A percentile compares a stretch with the other conserved stretches of the same genome.
These are phyloP conservation scores for Carnegiea gigantea DNA, from an alignment of 179 eudicot species.

Conservation along the genomic window DNA sequence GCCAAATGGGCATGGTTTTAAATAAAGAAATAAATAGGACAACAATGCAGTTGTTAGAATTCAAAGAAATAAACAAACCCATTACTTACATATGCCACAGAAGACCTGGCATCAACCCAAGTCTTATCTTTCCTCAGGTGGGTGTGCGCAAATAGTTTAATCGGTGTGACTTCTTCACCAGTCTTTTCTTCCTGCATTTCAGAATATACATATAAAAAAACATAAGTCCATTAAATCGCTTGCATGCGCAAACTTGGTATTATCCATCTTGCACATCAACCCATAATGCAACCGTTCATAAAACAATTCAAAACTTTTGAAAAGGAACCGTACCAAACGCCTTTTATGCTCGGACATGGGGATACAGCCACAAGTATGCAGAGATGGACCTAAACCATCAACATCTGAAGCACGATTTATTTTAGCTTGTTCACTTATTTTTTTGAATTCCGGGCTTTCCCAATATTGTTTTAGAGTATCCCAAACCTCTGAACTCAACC, in stretches of 20 bases:
- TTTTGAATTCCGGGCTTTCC: conserved; percentile 3
- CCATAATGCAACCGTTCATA: background rate
- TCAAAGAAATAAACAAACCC: background rate
- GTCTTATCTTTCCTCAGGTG: conserved; percentile 10
- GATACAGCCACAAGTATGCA: conserved; percentile 5
- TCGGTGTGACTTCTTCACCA: conserved; percentile 5
- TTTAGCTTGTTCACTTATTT: background rate
- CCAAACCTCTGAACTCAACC: conserved; percentile 1
- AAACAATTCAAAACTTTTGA: background rate
- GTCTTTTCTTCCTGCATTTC: conserved; percentile 4
- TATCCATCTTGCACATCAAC: background rate
- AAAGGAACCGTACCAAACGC: conserved; percentile 5
- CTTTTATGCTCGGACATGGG: conserved; percentile 11
- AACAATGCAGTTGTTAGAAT: background rate
- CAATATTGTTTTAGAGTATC: conserved; percentile 3
- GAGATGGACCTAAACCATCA: conserved; percentile 1
- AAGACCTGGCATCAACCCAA: conserved; percentile 1
- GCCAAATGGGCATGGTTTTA: background rate
- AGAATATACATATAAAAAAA: background rate
- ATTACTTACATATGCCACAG: conserved; percentile 1
- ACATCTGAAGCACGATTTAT: conserved; percentile 2
- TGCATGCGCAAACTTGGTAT: background rate
- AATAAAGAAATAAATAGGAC: background rate
- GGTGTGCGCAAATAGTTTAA: conserved; percentile 3
- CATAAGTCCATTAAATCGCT: background rate